Base-by-base conservation (phyloP, 192 early-diverging fungal genomes). In the Rhizoclosmatium sp. region DNA sequence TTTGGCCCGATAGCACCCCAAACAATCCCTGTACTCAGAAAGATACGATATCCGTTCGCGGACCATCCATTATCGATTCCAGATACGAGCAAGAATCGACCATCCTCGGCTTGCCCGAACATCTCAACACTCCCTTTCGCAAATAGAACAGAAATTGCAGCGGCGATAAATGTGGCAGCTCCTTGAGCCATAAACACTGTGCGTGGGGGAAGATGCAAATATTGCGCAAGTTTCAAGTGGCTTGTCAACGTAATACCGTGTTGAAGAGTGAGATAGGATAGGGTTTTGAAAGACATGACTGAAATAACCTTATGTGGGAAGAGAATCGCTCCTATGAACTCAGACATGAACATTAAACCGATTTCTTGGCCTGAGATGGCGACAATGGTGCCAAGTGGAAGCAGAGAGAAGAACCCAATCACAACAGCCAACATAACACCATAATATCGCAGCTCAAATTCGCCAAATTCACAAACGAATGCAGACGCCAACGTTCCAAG, bases 101-200 rank as follows among this genome's bases (percentile, higher is more conserved):
- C 56, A 54, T 80, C 47, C 77, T 69, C 44, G 31, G 40, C 3
- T 83, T 21, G 31, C 39, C 60, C 71, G 21, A 80, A 47, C n/a
- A 16, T 9, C 60, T 71, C 60, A 65, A 45, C 62, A 4, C 72
- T 47, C 5, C 45, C 16, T 9, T 66, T 56, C 21, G 92, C 89
- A 0, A 92, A 92, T 4, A 49, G 2, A 41, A 56, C 51, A 67
- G 93, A 90, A n/a, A 94, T 85, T 64, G 92, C 83, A 0, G 89
- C 91, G 31, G 91, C 92, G 21, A 85, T 16, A 19, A 95, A 80
- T 0, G 94, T 95, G 3, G 94, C 93, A 3, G 87, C 40, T 16
- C 93, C 83, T 82, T 96, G 95, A 42, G 91, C 91, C 21, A 85
- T 83, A 81, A 97, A 94, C 87, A 97, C 87, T 39, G 91, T 82